Base-by-base conservation (phyloP, 768 basidiomycete species). In the Hypholoma sublateritium region DNA sequence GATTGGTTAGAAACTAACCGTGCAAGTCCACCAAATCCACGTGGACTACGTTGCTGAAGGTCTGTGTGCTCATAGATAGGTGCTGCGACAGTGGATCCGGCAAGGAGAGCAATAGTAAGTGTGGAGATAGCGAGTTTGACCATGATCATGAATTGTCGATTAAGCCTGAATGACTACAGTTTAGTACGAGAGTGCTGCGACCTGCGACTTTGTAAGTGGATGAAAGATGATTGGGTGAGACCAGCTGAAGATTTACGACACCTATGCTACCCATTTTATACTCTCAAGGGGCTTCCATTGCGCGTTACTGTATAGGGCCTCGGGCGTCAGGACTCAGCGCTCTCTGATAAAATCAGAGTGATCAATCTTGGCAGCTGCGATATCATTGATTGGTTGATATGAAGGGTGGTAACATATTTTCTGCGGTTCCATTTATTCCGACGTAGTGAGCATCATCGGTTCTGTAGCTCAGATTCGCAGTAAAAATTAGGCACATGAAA, bases 221-320 rank as follows among this genome's bases (percentile, higher is more conserved):
- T 32, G 5, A 3, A 14, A 14, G 7, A 24, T 8, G 19, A 25
- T 22, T 16, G 19, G 44, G 21, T 46, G 44, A 46, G 44, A 46
- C 44, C 44, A 46, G 44, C 44, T 46, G 44, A 46, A 21, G 0
- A 64, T 79, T 52, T 78, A 81, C 78, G 76, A 80, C 45, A 55
- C 7, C 2, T 5, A 32, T 32, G 5, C 28, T 32, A 9, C 28
- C 28, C 28, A 1, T 32, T 25, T 46, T 16, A 46, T 46, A 22
- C 19, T 22, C 28, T 32, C 28, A 1, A 32, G 28, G 21, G 4
- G 1, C 21, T 21, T 25, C 21, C 21, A 46, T 46, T 17, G 21
- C 13, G 7, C 5, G 13, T 25, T 21, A 17, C 44, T 13, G 22
- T 12, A 9, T 21, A 32, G 19, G 7, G 21, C 21, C 14, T 21